Base-by-base conservation (phyloP, 768 basidiomycete genomes). In the Rickenella mellea region DNA sequence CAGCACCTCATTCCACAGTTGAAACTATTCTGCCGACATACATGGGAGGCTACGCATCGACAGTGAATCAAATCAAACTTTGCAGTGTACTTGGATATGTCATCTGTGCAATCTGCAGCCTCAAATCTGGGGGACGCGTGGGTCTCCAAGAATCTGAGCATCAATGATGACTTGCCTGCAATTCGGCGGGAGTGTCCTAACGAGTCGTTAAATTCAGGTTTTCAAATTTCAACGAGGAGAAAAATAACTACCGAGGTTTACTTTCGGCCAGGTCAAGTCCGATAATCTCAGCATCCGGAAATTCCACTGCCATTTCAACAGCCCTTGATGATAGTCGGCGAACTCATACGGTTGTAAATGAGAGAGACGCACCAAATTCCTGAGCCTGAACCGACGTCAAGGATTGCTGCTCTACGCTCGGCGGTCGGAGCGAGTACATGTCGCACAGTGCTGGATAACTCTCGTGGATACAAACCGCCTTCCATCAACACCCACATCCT, bases 311-410 rank as follows among this genome's bases (percentile, higher is more conserved):
- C 51, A 60, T 59, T 30, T 55, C 53, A 32, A 51, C 48, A 6
- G 55, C 48, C 58, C 56, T 59, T 29, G n/a, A 25, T 27, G 11
- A n/a, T 10, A 10, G 31, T 19, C 31, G 19, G 22, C 39, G 14
- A 35, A 22, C 10, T 36, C 33, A n/a, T n/a, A n/a, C n/a, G n/a
- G n/a, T n/a, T n/a, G n/a, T n/a, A n/a, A n/a, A n/a, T n/a, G n/a
- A n/a, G n/a, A n/a, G n/a, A 15, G 33, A 43, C 51, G n/a, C 37
- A 55, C 57, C 59, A 60, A 35, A 56, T 54, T 19, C 53, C 59
- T 17, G 57, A 57, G 8, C 59, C 57, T 17, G 56, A 59, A 5
- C 59, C 59, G 17, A 60, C 44, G 30, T 60, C 59, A 21, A 59
- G 44, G 14, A 60, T 44, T n/a, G 39, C 37, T 10, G 53, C 40